Conservation (phyloP, 2,329 filamentous ascomycete genomes). For the Alternaria sp. region DNA sequence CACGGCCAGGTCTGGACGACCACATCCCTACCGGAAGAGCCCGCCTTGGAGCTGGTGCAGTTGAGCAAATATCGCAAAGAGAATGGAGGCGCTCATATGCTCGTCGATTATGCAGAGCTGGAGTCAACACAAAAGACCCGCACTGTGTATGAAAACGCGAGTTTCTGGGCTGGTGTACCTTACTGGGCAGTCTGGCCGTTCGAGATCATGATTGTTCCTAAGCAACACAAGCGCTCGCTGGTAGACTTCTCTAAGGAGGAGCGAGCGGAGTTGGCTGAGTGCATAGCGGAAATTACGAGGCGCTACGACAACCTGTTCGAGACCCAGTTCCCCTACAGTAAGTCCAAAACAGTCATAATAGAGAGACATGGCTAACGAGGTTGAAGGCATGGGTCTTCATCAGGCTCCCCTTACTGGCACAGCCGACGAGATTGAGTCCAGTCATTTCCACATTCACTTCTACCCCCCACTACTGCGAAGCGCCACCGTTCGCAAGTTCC, state of each 20-base stretch:
- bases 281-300: conserved; percentile 84
- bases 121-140: conserved; percentile 84
- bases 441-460: conserved; percentile 96
- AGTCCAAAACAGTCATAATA: conserved; percentile 39
- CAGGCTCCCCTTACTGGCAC: conserved; percentile 88
- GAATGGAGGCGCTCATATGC: conserved; percentile 75
- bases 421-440: conserved; percentile 81
- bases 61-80: conserved; percentile 78
- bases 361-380: conserved; percentile 9
- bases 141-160: conserved; percentile 84
- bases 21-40: conserved; percentile 88
- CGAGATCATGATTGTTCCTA: conserved; percentile 88
- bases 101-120: conserved; percentile 85
- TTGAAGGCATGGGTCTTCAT: conserved; percentile 83
- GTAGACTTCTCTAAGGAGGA: conserved; percentile 80
- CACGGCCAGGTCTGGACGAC: conserved; percentile 98
- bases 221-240: conserved; percentile 81
- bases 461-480: conserved; percentile 92
- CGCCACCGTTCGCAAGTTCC: conserved; percentile 92
- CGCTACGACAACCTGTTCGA: conserved; percentile 97
- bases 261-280: conserved; percentile 76
- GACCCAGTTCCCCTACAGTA: conserved; percentile 93
- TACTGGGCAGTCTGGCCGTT: conserved; percentile 99
- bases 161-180: conserved; percentile 86
- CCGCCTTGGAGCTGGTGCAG: conserved; percentile 76